phyloP scores from a whole-genome alignment of 2,329 filamentous ascomycete genomes.

The Alternaria infectoria region DNA sequence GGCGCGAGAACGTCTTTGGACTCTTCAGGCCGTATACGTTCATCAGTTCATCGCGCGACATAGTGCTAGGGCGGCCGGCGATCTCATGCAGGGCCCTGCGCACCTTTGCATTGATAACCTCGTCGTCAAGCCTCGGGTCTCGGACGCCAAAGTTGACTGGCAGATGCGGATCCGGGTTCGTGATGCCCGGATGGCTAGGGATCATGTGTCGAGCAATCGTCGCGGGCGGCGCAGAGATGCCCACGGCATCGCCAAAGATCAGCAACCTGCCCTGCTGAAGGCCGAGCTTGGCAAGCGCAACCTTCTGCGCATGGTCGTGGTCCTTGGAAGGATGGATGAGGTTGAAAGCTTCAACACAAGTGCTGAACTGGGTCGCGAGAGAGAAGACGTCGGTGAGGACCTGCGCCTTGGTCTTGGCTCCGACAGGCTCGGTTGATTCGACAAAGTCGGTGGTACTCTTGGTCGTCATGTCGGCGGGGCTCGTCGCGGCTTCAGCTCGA shows the following conservation, averaged over 20 bases:
- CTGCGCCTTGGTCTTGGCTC: conserved; percentile 36
- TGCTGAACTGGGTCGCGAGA: conserved; percentile 55
- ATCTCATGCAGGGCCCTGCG: conserved; percentile 53
- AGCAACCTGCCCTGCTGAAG: conserved; percentile 56
- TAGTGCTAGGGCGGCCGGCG: conserved; percentile 50
- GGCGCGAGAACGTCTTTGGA: conserved; percentile 48
- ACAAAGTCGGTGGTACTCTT: conserved; percentile 24
- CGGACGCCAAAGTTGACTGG: conserved; percentile 54
- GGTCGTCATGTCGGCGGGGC: conserved; percentile 34
- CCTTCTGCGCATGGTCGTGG: conserved; percentile 52
- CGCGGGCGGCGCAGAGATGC: conserved; percentile 53
- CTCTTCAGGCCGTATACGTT: conserved; percentile 54
- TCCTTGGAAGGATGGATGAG: conserved; percentile 53
- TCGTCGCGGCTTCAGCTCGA: neutral
- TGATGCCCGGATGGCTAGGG: conserved; percentile 51
- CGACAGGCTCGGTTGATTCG: conserved; percentile 21
- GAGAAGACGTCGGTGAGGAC: conserved; percentile 50
- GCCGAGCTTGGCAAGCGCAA: conserved; percentile 52
- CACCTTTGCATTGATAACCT: conserved; percentile 45
- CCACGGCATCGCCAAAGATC: conserved; percentile 57
- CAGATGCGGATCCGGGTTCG: conserved; percentile 53
- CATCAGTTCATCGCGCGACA: conserved; percentile 53
- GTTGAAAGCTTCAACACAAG: conserved; percentile 56
- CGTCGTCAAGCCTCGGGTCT: conserved; percentile 52
- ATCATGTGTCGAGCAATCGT: conserved; percentile 54